Evolutionary conservation across 352 stramenopile species (phyloP).

Genomic region (Globisporangium cylindrosporum): DNA sequence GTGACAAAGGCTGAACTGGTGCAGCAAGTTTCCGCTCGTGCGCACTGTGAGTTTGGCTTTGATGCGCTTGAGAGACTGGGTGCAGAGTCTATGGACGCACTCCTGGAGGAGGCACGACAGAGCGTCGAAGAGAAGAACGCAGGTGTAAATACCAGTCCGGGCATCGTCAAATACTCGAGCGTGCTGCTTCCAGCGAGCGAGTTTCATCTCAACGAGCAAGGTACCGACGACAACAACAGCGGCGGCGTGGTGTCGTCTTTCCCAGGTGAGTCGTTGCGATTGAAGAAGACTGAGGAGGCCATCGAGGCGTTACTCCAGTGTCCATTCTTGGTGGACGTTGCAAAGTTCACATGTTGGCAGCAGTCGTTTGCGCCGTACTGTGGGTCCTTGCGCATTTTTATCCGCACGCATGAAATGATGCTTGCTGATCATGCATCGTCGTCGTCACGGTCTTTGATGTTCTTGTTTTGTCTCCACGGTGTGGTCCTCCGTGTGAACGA

Average conservation of each 20-base stretch:
- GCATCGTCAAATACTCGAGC: constrained; percentile 40
- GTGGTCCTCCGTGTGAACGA: constrained; percentile 58
- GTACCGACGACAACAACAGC: neutral
- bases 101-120: constrained; percentile 18
- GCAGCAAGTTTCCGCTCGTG: constrained; percentile 6
- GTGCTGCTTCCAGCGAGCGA: constrained; percentile 19
- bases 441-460: constrained; percentile 31
- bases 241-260: neutral
- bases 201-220: neutral
- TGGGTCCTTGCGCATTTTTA: constrained; percentile 60
- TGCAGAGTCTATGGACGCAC: neutral
- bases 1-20: neutral
- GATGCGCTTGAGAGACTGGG: constrained; percentile 11
- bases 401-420: constrained; percentile 83
- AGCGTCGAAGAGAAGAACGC: neutral
- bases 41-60: constrained; percentile 14
- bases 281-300: constrained; percentile 42
- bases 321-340: constrained; percentile 65
- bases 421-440: constrained; percentile 65
- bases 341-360: constrained; percentile 50
- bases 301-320: constrained; percentile 43
- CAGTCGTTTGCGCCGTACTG: constrained; percentile 57
- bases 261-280: constrained; percentile 50
- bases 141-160: constrained; percentile 1
- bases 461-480: constrained; percentile 68